These are phyloP conservation scores for Blastobotrys attinorum DNA, from an alignment of 805 yeast genomes.

Conservation along the genomic window DNA sequence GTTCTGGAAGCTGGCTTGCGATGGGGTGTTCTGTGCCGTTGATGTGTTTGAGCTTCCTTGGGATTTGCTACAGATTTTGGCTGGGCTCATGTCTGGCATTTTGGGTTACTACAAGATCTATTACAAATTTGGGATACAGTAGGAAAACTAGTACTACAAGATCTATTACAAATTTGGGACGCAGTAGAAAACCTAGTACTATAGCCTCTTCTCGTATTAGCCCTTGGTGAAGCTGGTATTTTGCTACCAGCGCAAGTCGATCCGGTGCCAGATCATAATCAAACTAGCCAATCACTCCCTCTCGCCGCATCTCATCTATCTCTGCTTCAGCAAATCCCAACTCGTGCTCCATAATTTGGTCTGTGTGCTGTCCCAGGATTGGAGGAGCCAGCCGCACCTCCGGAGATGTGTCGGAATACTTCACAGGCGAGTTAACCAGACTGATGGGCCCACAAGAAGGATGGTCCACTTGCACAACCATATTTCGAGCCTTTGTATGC, in stretches of 20 bases:
- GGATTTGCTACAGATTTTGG: conserved; percentile 18
- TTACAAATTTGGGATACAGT: too few relatives aligned
- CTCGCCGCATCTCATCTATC: conserved; percentile 19
- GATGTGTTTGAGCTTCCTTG: conserved; percentile 21
- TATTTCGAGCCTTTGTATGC: conserved; percentile 31
- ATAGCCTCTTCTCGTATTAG: too few relatives aligned
- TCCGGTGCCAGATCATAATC: too few relatives aligned
- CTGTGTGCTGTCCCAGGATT: conserved; percentile 33
- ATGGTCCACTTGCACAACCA: conserved; percentile 31
- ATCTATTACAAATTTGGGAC: conserved; percentile 13
- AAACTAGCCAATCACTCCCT: conserved; percentile 18
- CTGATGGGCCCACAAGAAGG: conserved; percentile 30
- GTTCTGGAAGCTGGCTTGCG: conserved; percentile 21
- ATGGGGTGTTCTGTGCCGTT: conserved; percentile 22
- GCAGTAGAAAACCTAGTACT: too few relatives aligned
- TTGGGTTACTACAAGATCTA: conserved; percentile 19
- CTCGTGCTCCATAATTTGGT: conserved; percentile 23
- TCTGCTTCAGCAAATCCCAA: conserved; percentile 18
- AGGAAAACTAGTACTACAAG: too few relatives aligned
- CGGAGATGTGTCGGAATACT: conserved; percentile 31
- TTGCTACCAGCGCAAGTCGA: too few relatives aligned
- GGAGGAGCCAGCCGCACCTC: conserved; percentile 31
- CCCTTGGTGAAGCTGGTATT: too few relatives aligned
- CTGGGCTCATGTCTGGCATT: conserved; percentile 21
- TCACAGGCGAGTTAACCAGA: conserved; percentile 33